Conservation (phyloP, 768 basidiomycete species). For the Boletus subparvulus region DNA sequence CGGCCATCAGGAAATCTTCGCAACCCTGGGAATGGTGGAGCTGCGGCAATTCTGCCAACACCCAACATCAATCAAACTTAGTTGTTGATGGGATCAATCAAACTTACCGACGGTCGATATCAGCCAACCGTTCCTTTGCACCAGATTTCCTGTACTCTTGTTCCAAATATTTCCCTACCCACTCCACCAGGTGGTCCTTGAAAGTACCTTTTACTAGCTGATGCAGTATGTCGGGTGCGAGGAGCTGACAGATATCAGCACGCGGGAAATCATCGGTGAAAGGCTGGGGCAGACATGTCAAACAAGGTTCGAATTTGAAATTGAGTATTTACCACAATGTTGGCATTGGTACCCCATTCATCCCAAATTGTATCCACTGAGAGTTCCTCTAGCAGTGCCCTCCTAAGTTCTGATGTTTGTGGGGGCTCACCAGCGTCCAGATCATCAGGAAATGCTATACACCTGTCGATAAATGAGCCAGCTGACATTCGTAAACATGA, state of each 20-base stretch:
- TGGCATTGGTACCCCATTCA: neutral
- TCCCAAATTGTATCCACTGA: neutral
- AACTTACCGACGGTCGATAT: slow-evolving; percentile 32
- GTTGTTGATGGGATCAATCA: too few species aligned
- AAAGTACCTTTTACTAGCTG: slow-evolving; percentile 36
- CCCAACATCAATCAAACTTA: neutral
- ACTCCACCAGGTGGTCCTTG: slow-evolving; percentile 37
- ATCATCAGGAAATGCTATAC: neutral
- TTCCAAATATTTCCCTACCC: slow-evolving; percentile 30
- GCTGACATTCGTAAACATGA: too few species aligned
- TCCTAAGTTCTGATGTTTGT: neutral
- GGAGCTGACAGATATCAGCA: slow-evolving; percentile 34
- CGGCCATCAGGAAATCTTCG: neutral
- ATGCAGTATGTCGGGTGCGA: slow-evolving; percentile 32
- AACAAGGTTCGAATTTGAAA: too few species aligned
- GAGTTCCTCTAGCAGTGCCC: neutral
- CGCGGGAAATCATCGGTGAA: slow-evolving; percentile 32
- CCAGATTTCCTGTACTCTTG: slow-evolving; percentile 1
- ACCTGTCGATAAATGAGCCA: too few species aligned
- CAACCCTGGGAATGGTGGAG: neutral
- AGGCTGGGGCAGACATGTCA: too few species aligned
- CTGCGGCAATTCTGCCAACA: neutral
- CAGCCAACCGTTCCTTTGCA: slow-evolving; percentile 22
- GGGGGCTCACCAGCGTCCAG: neutral
- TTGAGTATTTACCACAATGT: neutral